phyloP scores from a whole-genome alignment of 495 filamentous ascomycete species.

The Talaromyces borbonicus region DNA sequence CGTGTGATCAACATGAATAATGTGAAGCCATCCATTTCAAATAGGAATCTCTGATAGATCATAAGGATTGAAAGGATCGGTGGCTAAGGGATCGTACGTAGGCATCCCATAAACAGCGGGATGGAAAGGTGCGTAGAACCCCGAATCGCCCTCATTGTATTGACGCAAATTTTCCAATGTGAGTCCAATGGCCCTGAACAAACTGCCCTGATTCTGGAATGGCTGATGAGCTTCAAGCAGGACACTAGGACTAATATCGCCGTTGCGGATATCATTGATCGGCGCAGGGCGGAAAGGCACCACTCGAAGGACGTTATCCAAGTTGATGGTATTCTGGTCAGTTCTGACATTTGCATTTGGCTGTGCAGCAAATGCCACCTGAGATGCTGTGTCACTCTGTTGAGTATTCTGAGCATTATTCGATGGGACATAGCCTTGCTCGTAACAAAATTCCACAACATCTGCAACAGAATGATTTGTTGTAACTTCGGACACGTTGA shows the following conservation, averaged over 20 bases:
- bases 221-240: background rate
- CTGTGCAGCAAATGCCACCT: conserved; percentile 13
- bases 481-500: conserved; percentile 11
- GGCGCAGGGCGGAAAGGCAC: background rate
- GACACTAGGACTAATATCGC: background rate
- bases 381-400: background rate
- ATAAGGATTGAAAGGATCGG: conserved; percentile 14
- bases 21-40: background rate
- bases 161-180: background rate
- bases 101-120: conserved; percentile 1
- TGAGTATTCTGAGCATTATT: background rate
- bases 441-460: conserved; percentile 21
- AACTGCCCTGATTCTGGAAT: background rate
- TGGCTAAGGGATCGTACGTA: conserved; percentile 11
- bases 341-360: conserved; percentile 8
- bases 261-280: too few relatives aligned
- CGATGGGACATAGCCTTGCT: conserved; percentile 16
- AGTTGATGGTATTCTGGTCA: background rate
- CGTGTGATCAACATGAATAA: too few relatives aligned
- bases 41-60: conserved; percentile 11
- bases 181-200: background rate
- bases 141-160: conserved; percentile 1
- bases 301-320: conserved; percentile 4
- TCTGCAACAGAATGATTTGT: conserved; percentile 27
- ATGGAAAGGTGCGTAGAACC: conserved; percentile 7